Conservation (phyloP, 2,329 filamentous ascomycete genomes). For the Fusarium buxicola region DNA sequence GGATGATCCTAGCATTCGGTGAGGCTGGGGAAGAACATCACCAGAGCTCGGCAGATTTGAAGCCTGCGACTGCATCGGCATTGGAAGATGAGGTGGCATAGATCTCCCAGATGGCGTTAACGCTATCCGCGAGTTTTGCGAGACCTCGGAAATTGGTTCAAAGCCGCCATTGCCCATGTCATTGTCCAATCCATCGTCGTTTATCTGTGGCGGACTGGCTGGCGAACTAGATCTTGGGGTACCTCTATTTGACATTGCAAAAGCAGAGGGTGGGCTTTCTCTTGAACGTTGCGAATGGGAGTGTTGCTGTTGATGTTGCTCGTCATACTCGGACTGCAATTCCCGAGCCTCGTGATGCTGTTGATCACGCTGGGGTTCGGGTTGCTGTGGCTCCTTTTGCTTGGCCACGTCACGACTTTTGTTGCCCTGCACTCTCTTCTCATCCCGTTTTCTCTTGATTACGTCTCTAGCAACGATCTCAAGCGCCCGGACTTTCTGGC, state of each 20-base stretch:
- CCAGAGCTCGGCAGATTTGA: conserved; percentile 31
- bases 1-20: conserved; percentile 44
- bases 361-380: neutral
- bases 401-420: conserved; percentile 61
- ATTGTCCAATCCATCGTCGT: conserved; percentile 34
- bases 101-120: conserved; percentile 38
- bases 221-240: conserved; percentile 31
- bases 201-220: conserved; percentile 22
- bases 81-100: conserved; percentile 36
- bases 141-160: conserved; percentile 41
- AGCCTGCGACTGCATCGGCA: conserved; percentile 39
- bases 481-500: conserved; percentile 71
- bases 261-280: neutral
- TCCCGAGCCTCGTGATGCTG: neutral
- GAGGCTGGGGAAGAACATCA: conserved; percentile 34
- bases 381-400: conserved; percentile 4
- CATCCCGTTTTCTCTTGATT: conserved; percentile 80
- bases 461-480: conserved; percentile 80
- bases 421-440: conserved; percentile 53
- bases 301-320: neutral
- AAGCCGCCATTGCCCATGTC: conserved; percentile 38
- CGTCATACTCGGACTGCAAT: neutral
- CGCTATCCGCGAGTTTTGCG: conserved; percentile 40
- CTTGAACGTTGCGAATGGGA: conserved; percentile 4
- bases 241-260: conserved; percentile 8